A percentile compares a stretch with the other conserved stretches of the same genome.
These are phyloP conservation scores for Sphaerulina musiva DNA, from an alignment of 2,329 filamentous ascomycete species.

Conservation along the genomic window DNA sequence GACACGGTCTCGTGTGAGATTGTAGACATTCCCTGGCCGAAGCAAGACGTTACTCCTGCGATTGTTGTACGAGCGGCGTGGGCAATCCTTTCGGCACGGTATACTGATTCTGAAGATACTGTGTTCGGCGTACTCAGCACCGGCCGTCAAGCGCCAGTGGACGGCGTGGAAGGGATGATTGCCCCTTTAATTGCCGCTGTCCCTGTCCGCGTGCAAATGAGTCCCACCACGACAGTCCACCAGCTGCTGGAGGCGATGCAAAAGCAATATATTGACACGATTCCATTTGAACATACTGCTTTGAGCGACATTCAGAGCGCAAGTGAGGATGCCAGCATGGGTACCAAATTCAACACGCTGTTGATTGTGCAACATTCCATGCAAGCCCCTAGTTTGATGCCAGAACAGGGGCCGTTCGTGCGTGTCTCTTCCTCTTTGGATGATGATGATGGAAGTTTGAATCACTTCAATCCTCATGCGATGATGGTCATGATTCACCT, in stretches of 20 bases:
- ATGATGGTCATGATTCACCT: slow-evolving; percentile 11
- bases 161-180: slow-evolving; percentile 10
- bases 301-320: slow-evolving; percentile 7
- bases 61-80: slow-evolving; percentile 11
- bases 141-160: slow-evolving; percentile 24
- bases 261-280: slow-evolving; percentile 11
- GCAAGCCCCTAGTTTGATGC: no score
- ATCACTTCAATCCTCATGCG: slow-evolving; percentile 11
- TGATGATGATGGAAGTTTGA: background rate
- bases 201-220: slow-evolving; percentile 4
- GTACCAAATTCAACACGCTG: slow-evolving; percentile 6
- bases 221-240: background rate
- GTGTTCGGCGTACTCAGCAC: slow-evolving; percentile 13
- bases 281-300: slow-evolving; percentile 12
- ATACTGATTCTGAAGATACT: slow-evolving; percentile 8
- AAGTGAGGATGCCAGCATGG: slow-evolving; percentile 1
- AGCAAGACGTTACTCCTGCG: slow-evolving; percentile 9
- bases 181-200: slow-evolving; percentile 14
- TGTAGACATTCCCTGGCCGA: slow-evolving; percentile 9
- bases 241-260: slow-evolving; percentile 9
- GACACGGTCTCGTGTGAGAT: slow-evolving; percentile 25
- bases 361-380: slow-evolving; percentile 2
- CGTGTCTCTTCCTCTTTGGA: slow-evolving; percentile 1
- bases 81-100: slow-evolving; percentile 7
- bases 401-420: background rate